A percentile compares a stretch with the other conserved stretches of the same genome.
These are phyloP conservation scores for Ceratocystis cubensis DNA, from an alignment of 2,329 filamentous ascomycete species.

Conservation along the genomic window DNA sequence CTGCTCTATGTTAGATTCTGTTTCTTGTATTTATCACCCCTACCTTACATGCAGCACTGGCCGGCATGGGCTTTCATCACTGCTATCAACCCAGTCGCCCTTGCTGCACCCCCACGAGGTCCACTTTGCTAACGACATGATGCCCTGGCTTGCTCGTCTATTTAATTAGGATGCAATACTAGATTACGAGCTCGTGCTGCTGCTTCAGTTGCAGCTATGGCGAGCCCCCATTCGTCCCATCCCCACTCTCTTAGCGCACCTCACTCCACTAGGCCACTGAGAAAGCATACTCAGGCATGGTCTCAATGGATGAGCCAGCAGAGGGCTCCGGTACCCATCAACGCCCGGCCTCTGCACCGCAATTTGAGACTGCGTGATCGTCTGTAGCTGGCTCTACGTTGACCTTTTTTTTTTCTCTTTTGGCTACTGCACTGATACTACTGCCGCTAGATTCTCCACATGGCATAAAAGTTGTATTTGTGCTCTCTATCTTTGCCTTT, in stretches of 20 bases:
- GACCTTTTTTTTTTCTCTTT: conserved; percentile 6
- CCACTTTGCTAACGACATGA: neutral
- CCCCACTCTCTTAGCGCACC: neutral
- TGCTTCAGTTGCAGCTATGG: conserved; percentile 2
- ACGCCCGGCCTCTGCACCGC: conserved; percentile 10
- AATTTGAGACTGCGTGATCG: conserved; percentile 4
- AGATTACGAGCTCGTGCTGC: conserved; percentile 25
- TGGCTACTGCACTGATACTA: neutral
- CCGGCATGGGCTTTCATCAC: neutral
- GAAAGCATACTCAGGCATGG: conserved; percentile 20
- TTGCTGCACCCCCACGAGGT: neutral
- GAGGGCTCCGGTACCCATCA: conserved; percentile 14
- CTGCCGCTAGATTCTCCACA: neutral
- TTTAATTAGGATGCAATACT: neutral
- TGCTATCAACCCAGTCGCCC: neutral
- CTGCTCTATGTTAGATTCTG: neutral
- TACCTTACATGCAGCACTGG: neutral
- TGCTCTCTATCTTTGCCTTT: neutral
- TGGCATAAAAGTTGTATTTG: neutral
- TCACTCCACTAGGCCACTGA: neutral
- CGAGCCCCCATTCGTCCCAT: neutral
- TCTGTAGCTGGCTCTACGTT: conserved; percentile 1
- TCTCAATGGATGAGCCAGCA: conserved; percentile 21
- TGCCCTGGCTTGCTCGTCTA: neutral
- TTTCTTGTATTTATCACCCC: conserved; percentile 6